Evolutionary conservation across 345 rosid genomes (phyloP), one percentile per base, ranked within the genome.

Genomic region (Corchorus olitorius): DNA sequence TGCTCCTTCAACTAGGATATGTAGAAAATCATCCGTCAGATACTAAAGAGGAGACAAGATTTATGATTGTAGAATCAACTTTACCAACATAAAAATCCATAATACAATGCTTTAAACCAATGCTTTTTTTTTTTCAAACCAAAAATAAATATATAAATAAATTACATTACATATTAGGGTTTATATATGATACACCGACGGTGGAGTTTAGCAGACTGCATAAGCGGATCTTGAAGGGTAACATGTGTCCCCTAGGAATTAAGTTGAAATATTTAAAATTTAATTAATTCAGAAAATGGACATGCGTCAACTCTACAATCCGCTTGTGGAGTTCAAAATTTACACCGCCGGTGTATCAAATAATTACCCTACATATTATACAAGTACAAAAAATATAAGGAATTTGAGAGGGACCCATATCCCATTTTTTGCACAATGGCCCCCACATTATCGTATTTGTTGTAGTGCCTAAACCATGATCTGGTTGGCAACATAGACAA

Each of bases 81-180:
- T 87, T 87, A 76, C 83, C 87, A 79, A 76, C 88, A 87, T 37
- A 72, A 83, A 71, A 70, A 60, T 76, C 75, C 62, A 65, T 20
- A 55, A 16, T 52, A 77, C 60, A 27, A 60, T 70, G 58, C 49
- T 80, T 61, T 66, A 66, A 58, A 43, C 72, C 20, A 71, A 22
- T 64, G 15, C 60, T 65, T 68, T 48, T 39, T 34, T 41, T 13
- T 33, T 27, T 27, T 27, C 0, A 0, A 27, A 27, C 27, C 27
- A 1, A 27, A 27, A 27, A 27, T 27, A 27, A 27, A 27, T 27
- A 27, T 27, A 27, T 27, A 27, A 27, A 27, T 27, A 27, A 27
- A 27, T 27, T 27, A 27, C n/a, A n/a, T n/a, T n/a, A n/a, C n/a
- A n/a, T n/a, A n/a, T n/a, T n/a, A n/a, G n/a, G n/a, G n/a, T n/a